Base-by-base conservation (phyloP, 495 filamentous ascomycete species). In the Aspergillus campestris region DNA sequence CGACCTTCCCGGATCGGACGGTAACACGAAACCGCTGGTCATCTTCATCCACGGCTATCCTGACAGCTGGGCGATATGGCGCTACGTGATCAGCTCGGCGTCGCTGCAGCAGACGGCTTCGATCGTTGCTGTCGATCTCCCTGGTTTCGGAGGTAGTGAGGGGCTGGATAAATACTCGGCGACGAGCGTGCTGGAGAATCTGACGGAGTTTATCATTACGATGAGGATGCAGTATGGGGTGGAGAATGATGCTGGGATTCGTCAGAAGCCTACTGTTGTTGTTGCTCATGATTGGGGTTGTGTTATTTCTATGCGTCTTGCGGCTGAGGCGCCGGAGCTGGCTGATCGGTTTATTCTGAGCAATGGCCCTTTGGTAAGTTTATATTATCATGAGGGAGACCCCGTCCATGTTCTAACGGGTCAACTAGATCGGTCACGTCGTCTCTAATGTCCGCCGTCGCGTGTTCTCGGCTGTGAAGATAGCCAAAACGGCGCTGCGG, bases 1-100 rank as follows among this genome's bases (percentile, higher is more conserved):
- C 50, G 58, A 62, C 18, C 40, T 38, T 5, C 53, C 61, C 0
- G 49, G 50, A 33, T 49, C 46, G 6, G 30, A 52, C 0, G 44
- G 49, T 5, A 50, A 49, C n/a, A 31, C 55, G 29, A 51, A 48
- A 12, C 69, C 68, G 0, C 55, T 81, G 40, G 62, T 77, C 8
- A 70, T 81, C 31, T 73, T 79, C 55, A 62, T 80, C 27, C 77
- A 81, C 51, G 77, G 77, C 29, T 81, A 78, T 44, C 77, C 77
- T 7, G 77, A 81, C 50, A 77, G 72, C 44, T 78, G 71, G 67
- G 63, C 64, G 1, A 49, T 78, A 24, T 81, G 74, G 74, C 67
- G 66, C 29, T 50, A 70, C 28, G 56, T 78, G 7, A 45, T 71
- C 2, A 44, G 31, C 15, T 67, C 65, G 0, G 14, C 53, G 4